A percentile compares a stretch with the other conserved stretches of the same genome.
These are phyloP conservation scores for Malus hybrid DNA, from an alignment of 331 rosid species.

Conservation along the genomic window DNA sequence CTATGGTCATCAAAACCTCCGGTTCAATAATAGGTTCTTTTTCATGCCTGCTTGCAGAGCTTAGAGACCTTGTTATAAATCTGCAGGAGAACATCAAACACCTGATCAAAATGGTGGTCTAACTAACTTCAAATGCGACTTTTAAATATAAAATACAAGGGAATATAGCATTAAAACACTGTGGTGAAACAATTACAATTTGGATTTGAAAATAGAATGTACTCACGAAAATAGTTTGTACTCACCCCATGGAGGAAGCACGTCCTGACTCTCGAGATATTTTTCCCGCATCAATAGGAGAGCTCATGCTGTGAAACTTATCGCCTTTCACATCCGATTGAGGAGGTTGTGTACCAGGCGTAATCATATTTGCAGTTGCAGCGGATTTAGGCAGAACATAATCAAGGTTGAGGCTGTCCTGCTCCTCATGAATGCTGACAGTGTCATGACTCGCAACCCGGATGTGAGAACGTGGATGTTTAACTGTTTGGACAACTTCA, in stretches of 20 bases:
- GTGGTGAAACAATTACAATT: neutral
- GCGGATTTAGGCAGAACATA: slow-evolving; percentile 52
- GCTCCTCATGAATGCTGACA: slow-evolving; percentile 37
- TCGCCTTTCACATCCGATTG: slow-evolving; percentile 24
- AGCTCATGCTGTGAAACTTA: slow-evolving; percentile 20
- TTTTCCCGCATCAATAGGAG: slow-evolving; percentile 28
- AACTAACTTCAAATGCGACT: neutral
- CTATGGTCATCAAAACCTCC: slow-evolving; percentile 55
- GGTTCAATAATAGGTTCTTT: slow-evolving; percentile 43
- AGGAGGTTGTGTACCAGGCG: slow-evolving; percentile 36
- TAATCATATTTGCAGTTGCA: slow-evolving; percentile 34
- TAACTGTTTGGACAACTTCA: slow-evolving; percentile 85
- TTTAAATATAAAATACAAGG: neutral
- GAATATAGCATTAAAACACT: neutral
- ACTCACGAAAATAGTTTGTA: neutral
- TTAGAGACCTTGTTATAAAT: slow-evolving; percentile 43
- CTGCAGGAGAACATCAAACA: slow-evolving; percentile 33
- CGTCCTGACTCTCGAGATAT: slow-evolving; percentile 35
- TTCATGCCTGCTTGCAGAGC: slow-evolving; percentile 39
- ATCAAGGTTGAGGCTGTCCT: slow-evolving; percentile 36
- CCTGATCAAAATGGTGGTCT: slow-evolving; percentile 4
- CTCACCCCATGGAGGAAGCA: slow-evolving; percentile 47
- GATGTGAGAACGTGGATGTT: slow-evolving; percentile 45
- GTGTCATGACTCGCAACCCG: slow-evolving; percentile 26
- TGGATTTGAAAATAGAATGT: neutral